Conservation (phyloP, 306 rosid genomes). For the Quercus ilex region DNA sequence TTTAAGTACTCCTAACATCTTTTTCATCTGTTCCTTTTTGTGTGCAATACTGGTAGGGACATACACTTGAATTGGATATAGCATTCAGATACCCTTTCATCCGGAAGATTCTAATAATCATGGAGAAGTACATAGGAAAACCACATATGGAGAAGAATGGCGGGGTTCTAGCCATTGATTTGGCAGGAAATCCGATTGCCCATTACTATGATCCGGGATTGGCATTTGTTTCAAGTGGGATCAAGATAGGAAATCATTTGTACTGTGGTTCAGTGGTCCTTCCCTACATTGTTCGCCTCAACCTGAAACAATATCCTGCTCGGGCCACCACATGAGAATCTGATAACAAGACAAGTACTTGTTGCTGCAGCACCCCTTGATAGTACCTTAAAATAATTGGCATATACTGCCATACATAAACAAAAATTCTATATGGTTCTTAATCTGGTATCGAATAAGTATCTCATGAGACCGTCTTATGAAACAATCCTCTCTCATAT, state of each 20-base stretch:
- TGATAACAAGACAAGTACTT: not conserved
- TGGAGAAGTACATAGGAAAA: constrained; percentile 16
- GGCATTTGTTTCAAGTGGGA: constrained; percentile 35
- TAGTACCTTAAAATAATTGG: not conserved
- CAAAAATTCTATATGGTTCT: not conserved
- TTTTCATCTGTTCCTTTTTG: not conserved
- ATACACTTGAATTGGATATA: constrained; percentile 25
- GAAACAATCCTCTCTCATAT: too few relatives aligned
- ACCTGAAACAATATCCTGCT: constrained; percentile 46
- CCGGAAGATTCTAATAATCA: constrained; percentile 40
- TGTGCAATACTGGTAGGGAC: constrained; percentile 36
- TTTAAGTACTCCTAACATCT: not conserved
- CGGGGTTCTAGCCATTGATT: constrained; percentile 54
- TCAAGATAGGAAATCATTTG: constrained; percentile 56
- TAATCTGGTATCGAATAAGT: not conserved
- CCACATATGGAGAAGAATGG: constrained; percentile 28
- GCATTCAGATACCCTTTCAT: constrained; percentile 41
- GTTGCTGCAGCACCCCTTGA: not conserved
- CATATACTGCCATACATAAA: not conserved
- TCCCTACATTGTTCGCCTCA: constrained; percentile 49
- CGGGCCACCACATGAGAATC: constrained; percentile 26
- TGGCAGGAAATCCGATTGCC: constrained; percentile 48
- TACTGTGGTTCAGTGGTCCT: constrained; percentile 47
- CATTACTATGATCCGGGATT: constrained; percentile 49
- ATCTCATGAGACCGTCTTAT: too few relatives aligned